A percentile compares a stretch with the other conserved stretches of the same genome.
Conservation (phyloP, 176 grass and related monocot species). For the Carex kokanica region DNA sequence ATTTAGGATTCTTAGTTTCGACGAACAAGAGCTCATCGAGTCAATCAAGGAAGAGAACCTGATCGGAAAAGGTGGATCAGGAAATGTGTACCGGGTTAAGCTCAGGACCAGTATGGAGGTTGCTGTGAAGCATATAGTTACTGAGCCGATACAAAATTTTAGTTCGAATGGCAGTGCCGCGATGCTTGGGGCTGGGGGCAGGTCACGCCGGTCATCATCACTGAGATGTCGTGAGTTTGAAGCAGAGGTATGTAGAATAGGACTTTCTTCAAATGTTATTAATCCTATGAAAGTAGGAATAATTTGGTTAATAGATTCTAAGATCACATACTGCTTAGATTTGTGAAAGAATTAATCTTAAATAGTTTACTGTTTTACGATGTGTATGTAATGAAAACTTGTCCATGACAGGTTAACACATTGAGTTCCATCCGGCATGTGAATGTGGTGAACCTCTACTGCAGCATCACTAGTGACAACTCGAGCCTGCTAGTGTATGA, state of each 20-base stretch:
- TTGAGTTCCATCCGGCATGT: conserved; percentile 78
- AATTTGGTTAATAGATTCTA: background rate
- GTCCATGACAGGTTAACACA: conserved; percentile 44
- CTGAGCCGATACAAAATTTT: background rate
- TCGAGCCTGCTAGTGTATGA: conserved; percentile 90
- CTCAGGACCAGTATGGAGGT: conserved; percentile 47
- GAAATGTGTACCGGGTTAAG: conserved; percentile 80
- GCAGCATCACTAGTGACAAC: conserved; percentile 71
- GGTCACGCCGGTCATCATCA: conserved; percentile 32
- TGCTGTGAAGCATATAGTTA: conserved; percentile 75
- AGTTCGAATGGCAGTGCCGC: conserved; percentile 16
- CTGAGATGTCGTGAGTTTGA: conserved; percentile 70
- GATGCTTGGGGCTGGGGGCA: conserved; percentile 30
- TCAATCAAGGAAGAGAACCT: conserved; percentile 72
- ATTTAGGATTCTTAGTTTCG: conserved; percentile 63
- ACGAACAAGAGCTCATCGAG: conserved; percentile 64
- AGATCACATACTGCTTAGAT: background rate
- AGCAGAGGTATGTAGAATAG: conserved; percentile 38
- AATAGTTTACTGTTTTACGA: background rate
- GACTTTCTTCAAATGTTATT: background rate
- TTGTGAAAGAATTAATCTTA: background rate
- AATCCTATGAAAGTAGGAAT: background rate
- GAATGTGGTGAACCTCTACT: conserved; percentile 90
- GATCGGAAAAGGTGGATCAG: conserved; percentile 81
- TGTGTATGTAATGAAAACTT: background rate